Percentiles rank a stretch among this genome's conserved stretches.
These are phyloP conservation scores for Penicillium sp. DNA, from an alignment of 2,329 filamentous ascomycete species.

Conservation along the genomic window DNA sequence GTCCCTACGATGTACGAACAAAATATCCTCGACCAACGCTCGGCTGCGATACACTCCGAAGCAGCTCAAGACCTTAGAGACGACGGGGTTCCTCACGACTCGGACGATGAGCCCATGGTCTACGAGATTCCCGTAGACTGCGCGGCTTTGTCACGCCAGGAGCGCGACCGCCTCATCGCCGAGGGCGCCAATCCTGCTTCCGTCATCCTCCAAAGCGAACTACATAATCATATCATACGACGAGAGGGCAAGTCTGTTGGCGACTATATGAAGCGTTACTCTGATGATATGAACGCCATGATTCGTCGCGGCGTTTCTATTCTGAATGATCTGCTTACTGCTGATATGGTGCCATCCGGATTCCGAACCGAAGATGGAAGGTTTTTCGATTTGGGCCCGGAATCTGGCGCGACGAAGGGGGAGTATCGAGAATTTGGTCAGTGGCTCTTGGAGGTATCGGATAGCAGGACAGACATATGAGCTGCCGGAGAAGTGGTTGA, in stretches of 20 bases:
- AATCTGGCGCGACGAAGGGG: background rate
- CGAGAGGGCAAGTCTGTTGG: background rate
- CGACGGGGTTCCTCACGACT: background rate
- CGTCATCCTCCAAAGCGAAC: background rate
- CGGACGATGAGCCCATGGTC: background rate
- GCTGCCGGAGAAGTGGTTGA: background rate
- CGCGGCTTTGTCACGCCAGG: background rate
- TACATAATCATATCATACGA: background rate
- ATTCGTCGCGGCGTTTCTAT: background rate
- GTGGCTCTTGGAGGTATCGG: background rate
- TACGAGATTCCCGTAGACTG: background rate
- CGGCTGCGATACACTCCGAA: background rate
- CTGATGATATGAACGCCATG: background rate
- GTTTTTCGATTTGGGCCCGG: background rate
- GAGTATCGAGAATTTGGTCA: background rate
- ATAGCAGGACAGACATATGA: background rate
- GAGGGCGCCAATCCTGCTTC: background rate
- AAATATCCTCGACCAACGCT: background rate
- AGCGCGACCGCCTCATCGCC: background rate
- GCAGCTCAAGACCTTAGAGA: background rate
- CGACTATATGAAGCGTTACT: background rate
- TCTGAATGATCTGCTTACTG: background rate
- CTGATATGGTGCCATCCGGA: background rate
- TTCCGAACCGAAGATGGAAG: background rate
- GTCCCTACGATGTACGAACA: background rate